These are phyloP conservation scores for Xylaria flabelliformis DNA, from an alignment of 495 filamentous ascomycete species.

Conservation along the genomic window DNA sequence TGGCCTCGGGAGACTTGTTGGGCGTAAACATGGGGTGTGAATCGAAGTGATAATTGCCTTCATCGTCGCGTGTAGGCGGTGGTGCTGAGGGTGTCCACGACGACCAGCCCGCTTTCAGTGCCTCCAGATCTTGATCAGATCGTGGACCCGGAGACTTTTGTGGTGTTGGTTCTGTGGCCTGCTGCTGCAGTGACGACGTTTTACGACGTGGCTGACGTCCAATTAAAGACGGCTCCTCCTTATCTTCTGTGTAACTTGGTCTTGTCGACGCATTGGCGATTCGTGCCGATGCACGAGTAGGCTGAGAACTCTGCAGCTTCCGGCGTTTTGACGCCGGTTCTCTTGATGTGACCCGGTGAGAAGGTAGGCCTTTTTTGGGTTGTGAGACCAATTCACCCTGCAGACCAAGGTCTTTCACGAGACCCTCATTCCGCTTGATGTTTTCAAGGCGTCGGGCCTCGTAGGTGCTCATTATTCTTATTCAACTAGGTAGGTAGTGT, in stretches of 20 bases:
- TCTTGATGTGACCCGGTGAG: not conserved
- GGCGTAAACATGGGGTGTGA: slow-evolving; percentile 51
- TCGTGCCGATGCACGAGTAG: slow-evolving; percentile 38
- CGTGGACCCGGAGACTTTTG: not conserved
- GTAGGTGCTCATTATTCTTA: slow-evolving; percentile 54
- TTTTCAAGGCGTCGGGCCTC: slow-evolving; percentile 62
- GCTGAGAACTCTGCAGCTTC: slow-evolving; percentile 24
- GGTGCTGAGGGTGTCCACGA: slow-evolving; percentile 45
- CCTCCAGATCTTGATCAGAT: slow-evolving; percentile 37
- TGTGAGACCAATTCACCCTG: slow-evolving; percentile 19
- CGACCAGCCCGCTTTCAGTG: slow-evolving; percentile 47
- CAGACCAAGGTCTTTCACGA: slow-evolving; percentile 52
- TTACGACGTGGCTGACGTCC: not conserved
- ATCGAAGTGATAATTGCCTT: slow-evolving; percentile 49
- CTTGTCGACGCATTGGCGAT: slow-evolving; percentile 26
- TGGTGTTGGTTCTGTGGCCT: not conserved
- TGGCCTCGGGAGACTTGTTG: slow-evolving; percentile 56
- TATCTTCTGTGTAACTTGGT: slow-evolving; percentile 20
- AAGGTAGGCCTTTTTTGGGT: not conserved
- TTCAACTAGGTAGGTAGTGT: not conserved
- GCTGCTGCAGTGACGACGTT: not conserved
- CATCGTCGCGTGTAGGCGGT: slow-evolving; percentile 46
- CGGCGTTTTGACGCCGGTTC: slow-evolving; percentile 31
- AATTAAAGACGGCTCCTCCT: not conserved
- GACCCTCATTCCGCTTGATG: slow-evolving; percentile 59